A percentile compares a stretch with the other conserved stretches of the same genome.
Evolutionary conservation across 163 green algal genomes (phyloP).

Genomic region (Volvox carteri): DNA sequence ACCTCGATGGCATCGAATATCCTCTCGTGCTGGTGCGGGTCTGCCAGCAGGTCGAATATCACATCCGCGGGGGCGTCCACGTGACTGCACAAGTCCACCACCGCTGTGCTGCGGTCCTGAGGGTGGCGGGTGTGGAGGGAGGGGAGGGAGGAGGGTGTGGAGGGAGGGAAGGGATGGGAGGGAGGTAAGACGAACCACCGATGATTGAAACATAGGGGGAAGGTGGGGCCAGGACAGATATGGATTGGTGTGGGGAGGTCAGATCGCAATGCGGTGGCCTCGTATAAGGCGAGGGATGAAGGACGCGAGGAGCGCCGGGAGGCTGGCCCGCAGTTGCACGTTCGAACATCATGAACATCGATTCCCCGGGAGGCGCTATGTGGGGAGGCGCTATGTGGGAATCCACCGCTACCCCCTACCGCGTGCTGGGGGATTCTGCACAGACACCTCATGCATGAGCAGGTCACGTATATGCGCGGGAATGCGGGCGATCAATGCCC

Average conservation of each 20-base stretch:
- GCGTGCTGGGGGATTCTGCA: not conserved
- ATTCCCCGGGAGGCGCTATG: not conserved
- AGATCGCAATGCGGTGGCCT: not conserved
- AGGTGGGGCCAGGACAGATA: not conserved
- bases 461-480: not conserved
- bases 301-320: not conserved
- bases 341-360: not conserved
- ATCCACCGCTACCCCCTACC: not conserved
- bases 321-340: not conserved
- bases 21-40: constrained; percentile 60
- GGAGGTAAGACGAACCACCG: no score
- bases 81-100: constrained; percentile 21
- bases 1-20: constrained; percentile 72
- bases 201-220: no score
- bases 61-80: constrained; percentile 44
- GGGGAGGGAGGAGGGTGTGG: not conserved
- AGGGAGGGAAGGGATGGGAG: no score
- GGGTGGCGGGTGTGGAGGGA: not conserved
- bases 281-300: not conserved
- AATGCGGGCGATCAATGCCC: not conserved
- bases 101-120: constrained; percentile 32
- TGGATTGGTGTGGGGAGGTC: not conserved
- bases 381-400: no score
- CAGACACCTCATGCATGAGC: not conserved
- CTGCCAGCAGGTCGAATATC: constrained; percentile 68